Base-by-base conservation (phyloP, 2,329 filamentous ascomycete species). In the Ophiostoma sp. region DNA sequence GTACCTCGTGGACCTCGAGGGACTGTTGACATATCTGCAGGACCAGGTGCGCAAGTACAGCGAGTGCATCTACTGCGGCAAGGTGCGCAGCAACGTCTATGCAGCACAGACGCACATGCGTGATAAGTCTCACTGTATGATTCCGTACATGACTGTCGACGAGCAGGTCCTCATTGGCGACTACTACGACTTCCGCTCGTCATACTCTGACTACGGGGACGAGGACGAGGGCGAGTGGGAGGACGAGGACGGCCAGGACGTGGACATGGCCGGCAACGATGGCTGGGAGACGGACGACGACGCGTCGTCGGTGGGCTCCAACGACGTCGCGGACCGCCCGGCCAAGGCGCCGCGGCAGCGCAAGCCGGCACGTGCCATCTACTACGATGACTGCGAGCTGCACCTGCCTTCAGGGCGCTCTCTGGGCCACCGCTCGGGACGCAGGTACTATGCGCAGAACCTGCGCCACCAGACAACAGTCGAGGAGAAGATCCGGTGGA, bases 271-370 rank as follows among this genome's bases (percentile, higher is more conserved):
- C n/a, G 86, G 36, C 13, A 11, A 86, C 64, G 93, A 94, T 62
- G 93, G 92, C 64, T 98, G 95, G 94, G 95, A 99, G 80, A 97
- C 94, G 0, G 95, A 98, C 78, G 93, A 90, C 74, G 93, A 91
- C 11, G 90, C 86, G n/a, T 97, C 94, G 1, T 96, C 93, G 13
- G 85, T 96, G 48, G 92, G 94, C 74, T 95, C 93, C 0, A 91
- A 91, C 69, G 93, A 97, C 75, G 87, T 96, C 60, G 90, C 89
- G 5, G 88, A 91, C 76, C 86, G 89, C 60, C 85, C 94, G 6
- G 84, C 86, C 75, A 87, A 89, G 77, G 89, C 93, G 77, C 86
- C 87, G 39, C 13, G 11, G 39, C 39, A 13, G 39, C 39, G 39
- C 80, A 90, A 92, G 74, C 86, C 89, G 74, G 79, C 86, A 4